phyloP scores from a whole-genome alignment of 306 rosid genomes.

The Citrullus colocynthis region DNA sequence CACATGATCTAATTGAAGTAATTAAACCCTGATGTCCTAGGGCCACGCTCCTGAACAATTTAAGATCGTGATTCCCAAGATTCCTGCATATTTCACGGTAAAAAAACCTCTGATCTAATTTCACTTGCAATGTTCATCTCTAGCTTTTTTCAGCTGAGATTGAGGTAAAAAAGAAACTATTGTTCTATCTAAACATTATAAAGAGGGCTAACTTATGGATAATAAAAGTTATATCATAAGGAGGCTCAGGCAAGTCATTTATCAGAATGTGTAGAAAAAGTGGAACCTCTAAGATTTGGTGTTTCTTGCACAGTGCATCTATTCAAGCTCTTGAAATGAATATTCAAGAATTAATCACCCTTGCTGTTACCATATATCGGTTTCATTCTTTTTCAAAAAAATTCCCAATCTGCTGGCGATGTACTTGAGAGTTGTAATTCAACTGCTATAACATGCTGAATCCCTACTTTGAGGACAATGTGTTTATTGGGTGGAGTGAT shows the following conservation, averaged over 20 bases:
- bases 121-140: neutral
- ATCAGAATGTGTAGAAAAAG: neutral
- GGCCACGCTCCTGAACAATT: slow-evolving; percentile 52
- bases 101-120: neutral
- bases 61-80: slow-evolving; percentile 52
- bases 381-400: neutral
- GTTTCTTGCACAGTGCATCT: neutral
- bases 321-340: neutral
- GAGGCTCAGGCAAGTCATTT: neutral
- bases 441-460: too few relatives aligned
- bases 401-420: neutral
- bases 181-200: neutral
- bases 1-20: neutral
- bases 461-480: neutral
- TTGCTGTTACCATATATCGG: neutral
- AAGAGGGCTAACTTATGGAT: neutral
- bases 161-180: neutral
- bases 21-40: slow-evolving; percentile 22
- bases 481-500: neutral
- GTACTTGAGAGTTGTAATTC: neutral
- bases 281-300: neutral
- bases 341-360: neutral
- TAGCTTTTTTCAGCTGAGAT: neutral
- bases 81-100: slow-evolving; percentile 78
- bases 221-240: neutral